Percentiles rank a stretch among this genome's conserved stretches.
Evolutionary conservation across 2,329 filamentous ascomycete species (phyloP).

Genomic region (Diaporthe amygdali): DNA sequence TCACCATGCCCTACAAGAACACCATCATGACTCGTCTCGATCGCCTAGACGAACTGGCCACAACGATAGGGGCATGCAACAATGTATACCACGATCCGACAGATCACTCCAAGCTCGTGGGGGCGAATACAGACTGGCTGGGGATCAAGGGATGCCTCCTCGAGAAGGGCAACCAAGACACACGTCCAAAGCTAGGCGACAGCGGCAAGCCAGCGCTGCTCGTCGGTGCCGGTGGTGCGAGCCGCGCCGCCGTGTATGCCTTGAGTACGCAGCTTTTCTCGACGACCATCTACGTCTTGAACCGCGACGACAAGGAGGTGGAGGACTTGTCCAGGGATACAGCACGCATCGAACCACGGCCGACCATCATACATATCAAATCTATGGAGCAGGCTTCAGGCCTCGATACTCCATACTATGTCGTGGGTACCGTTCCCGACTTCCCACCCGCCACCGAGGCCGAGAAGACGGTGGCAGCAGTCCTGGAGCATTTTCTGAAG

Average conservation of each 20-base stretch:
- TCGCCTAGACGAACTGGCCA: constrained; percentile 40
- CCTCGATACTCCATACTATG: constrained; percentile 36
- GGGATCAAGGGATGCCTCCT: constrained; percentile 44
- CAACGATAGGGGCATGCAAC: constrained; percentile 44
- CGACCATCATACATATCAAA: constrained; percentile 36
- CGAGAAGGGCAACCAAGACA: constrained; percentile 22
- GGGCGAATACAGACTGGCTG: constrained; percentile 49
- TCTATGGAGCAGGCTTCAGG: constrained; percentile 31
- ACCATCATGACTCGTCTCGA: constrained; percentile 41
- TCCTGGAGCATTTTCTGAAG: constrained; percentile 36
- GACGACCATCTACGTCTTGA: constrained; percentile 41
- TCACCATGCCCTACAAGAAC: constrained; percentile 48
- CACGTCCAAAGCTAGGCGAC: constrained; percentile 30
- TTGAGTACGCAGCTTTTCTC: constrained; percentile 35
- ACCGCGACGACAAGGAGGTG: constrained; percentile 39
- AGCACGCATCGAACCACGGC: constrained; percentile 25
- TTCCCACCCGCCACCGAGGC: constrained; percentile 35
- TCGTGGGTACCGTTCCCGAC: constrained; percentile 45
- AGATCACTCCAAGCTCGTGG: constrained; percentile 34
- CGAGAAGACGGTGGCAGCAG: constrained; percentile 34
- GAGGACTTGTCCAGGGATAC: constrained; percentile 33
- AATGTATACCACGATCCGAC: constrained; percentile 36
- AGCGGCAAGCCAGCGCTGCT: constrained; percentile 32
- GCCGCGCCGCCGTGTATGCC: constrained; percentile 44
- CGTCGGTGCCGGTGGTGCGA: constrained; percentile 47